Evolutionary conservation across 1,284 basidiomycete species (phyloP).

Genomic region (Fomitopsis pinicola): DNA sequence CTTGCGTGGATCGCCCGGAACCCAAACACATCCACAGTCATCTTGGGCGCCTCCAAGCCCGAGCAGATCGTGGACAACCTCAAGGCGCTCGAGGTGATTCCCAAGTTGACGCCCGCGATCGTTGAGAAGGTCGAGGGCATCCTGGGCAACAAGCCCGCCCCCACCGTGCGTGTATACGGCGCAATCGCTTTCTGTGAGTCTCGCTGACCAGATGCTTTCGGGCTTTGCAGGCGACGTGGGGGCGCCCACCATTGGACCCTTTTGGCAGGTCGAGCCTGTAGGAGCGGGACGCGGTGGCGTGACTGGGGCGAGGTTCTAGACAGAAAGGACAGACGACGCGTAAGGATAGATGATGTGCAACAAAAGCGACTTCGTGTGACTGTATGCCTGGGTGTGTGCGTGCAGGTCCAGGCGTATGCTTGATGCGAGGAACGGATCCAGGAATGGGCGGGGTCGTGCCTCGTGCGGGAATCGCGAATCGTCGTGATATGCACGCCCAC

Average conservation of each 20-base stretch:
- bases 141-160: conserved; percentile 44
- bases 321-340: no score
- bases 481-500: background rate
- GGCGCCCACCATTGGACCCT: conserved; percentile 9
- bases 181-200: background rate
- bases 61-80: conserved; percentile 67
- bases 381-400: background rate
- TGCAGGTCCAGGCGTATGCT: background rate
- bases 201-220: background rate
- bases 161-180: conserved; percentile 23
- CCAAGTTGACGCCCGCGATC: conserved; percentile 63
- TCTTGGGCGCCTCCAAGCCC: conserved; percentile 57
- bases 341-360: background rate
- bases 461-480: background rate
- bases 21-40: conserved; percentile 52
- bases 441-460: no score
- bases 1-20: conserved; percentile 69
- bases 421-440: background rate
- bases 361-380: background rate
- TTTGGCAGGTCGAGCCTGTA: conserved; percentile 6
- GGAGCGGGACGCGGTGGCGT: background rate
- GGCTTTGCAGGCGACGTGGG: conserved; percentile 12
- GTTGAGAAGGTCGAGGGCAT: conserved; percentile 65
- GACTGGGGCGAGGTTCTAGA: no score
- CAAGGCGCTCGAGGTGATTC: conserved; percentile 65